Percentiles rank a stretch among this genome's conserved stretches.
phyloP scores from a whole-genome alignment of 139 green algal species.

The Tetratostichococcus sp. region DNA sequence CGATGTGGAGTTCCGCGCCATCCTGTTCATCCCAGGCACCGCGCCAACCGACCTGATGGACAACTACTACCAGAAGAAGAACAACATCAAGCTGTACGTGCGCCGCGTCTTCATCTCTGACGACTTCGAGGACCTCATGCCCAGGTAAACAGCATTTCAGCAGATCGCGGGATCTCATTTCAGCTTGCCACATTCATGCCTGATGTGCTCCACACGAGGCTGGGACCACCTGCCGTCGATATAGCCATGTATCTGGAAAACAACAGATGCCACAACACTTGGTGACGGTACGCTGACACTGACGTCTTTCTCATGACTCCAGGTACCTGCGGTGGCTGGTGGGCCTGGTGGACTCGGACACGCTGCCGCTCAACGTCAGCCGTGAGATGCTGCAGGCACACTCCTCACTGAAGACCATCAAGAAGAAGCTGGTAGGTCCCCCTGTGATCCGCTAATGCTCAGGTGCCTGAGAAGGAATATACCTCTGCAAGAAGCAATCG shows the following conservation, averaged over 20 bases:
- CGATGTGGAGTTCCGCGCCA: slow-evolving; percentile 96
- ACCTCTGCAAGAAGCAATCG: too few species aligned
- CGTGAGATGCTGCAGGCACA: slow-evolving; percentile 94
- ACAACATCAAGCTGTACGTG: slow-evolving; percentile 98
- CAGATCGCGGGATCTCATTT: too few species aligned
- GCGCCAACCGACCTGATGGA: slow-evolving; percentile 78
- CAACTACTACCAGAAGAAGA: slow-evolving; percentile 86
- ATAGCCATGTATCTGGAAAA: too few species aligned
- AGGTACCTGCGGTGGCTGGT: slow-evolving; percentile 81
- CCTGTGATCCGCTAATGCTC: neutral
- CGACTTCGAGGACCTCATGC: slow-evolving; percentile 97
- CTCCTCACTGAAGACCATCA: slow-evolving; percentile 92
- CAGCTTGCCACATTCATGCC: too few species aligned
- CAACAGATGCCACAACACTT: too few species aligned
- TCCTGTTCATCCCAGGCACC: slow-evolving; percentile 85
- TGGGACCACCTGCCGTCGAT: too few species aligned
- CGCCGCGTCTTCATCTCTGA: slow-evolving; percentile 99
- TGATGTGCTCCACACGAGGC: too few species aligned
- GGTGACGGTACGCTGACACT: too few species aligned
- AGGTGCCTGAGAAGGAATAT: too few species aligned
- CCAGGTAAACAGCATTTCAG: slow-evolving; percentile 48
- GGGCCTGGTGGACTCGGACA: slow-evolving; percentile 96
- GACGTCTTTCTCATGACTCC: neutral
- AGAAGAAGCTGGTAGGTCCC: slow-evolving; percentile 92
- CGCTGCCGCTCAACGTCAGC: slow-evolving; percentile 88